A percentile compares a stretch with the other conserved stretches of the same genome.
Conservation (phyloP, 306 rosid species). For the Lathyrus sativus region DNA sequence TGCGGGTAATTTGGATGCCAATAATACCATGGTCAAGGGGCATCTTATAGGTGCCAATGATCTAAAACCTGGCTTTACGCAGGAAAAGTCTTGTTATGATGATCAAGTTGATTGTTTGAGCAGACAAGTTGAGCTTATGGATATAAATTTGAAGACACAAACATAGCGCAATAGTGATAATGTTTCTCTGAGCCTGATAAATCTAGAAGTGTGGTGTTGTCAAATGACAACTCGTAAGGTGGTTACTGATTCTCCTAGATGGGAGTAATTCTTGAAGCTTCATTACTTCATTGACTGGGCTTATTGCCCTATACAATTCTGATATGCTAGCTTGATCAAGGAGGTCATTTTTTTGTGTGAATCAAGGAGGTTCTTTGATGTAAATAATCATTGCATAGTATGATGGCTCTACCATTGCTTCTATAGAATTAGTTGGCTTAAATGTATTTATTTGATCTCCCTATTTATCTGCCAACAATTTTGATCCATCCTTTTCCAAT, state of each 20-base stretch:
- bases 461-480: too few species aligned
- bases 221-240: slow-evolving; percentile 26
- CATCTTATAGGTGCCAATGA: slow-evolving; percentile 29
- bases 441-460: too few species aligned
- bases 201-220: slow-evolving; percentile 25
- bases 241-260: slow-evolving; percentile 29
- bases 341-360: neutral
- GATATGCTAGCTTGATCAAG: slow-evolving; percentile 11
- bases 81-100: slow-evolving; percentile 36
- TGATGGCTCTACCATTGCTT: slow-evolving; percentile 18
- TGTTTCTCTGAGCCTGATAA: slow-evolving; percentile 42
- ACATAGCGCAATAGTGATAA: slow-evolving; percentile 34
- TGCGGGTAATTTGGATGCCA: slow-evolving; percentile 34
- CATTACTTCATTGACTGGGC: slow-evolving; percentile 28
- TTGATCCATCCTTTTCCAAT: too few species aligned
- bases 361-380: neutral
- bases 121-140: slow-evolving; percentile 51
- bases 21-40: slow-evolving; percentile 33
- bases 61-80: slow-evolving; percentile 25
- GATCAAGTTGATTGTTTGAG: slow-evolving; percentile 53
- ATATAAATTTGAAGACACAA: slow-evolving; percentile 41
- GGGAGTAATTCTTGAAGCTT: slow-evolving; percentile 33
- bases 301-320: slow-evolving; percentile 1
- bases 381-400: slow-evolving; percentile 40
- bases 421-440: slow-evolving; percentile 16